Evolutionary conservation across 148 eudicot species (phyloP).

Genomic region (Vaccinium corymbosum): DNA sequence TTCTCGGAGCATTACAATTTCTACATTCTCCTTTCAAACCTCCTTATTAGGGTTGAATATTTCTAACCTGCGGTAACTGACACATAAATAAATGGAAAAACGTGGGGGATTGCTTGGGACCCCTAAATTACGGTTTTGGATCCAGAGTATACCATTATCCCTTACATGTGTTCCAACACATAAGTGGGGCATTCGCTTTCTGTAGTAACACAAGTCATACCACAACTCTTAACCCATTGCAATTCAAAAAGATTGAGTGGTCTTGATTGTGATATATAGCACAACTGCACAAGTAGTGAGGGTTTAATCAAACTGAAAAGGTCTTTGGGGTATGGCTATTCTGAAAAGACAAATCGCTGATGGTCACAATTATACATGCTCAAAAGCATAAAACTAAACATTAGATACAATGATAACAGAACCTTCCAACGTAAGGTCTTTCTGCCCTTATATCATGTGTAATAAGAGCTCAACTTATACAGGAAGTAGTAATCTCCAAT

Average conservation of each 20-base stretch:
- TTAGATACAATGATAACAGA: background rate
- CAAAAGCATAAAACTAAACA: background rate
- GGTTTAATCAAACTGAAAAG: background rate
- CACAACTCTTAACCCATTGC: background rate
- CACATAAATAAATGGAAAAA: background rate
- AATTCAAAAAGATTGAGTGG: background rate
- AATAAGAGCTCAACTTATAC: background rate
- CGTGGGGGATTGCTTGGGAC: background rate
- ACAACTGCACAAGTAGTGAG: background rate
- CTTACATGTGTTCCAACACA: background rate
- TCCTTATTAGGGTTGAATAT: background rate
- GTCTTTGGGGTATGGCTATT: background rate
- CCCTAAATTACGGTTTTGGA: background rate
- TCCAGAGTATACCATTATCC: background rate
- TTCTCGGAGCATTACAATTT: background rate
- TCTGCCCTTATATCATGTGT: background rate
- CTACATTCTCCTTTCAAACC: background rate
- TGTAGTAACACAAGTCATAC: background rate
- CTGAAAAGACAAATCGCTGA: background rate
- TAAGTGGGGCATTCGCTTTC: background rate
- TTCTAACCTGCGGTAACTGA: background rate
- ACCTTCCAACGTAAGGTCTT: background rate
- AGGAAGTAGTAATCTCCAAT: background rate
- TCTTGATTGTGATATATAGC: background rate
- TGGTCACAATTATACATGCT: background rate